Percentiles rank a stretch among this genome's conserved stretches.
phyloP scores from a whole-genome alignment of 148 eudicot species.

The Rhododendron mucronatum region DNA sequence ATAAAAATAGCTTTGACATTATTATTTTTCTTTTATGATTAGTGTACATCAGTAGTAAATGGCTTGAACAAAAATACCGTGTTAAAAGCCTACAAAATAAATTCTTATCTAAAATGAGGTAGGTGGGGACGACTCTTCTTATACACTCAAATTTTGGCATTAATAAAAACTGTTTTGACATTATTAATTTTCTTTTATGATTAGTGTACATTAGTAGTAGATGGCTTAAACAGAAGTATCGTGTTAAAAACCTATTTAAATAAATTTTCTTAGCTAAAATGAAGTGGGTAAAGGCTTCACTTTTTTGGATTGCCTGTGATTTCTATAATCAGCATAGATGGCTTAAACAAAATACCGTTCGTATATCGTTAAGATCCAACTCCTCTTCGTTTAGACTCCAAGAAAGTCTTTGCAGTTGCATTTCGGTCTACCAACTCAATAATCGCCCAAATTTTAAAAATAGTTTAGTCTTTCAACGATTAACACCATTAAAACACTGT shows the following conservation, averaged over 20 bases:
- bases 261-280: too few species aligned
- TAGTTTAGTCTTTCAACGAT: not conserved
- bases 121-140: not conserved
- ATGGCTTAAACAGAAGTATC: not conserved
- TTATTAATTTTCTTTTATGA: too few species aligned
- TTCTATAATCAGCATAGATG: not conserved
- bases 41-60: too few species aligned
- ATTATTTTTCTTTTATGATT: too few species aligned
- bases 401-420: not conserved
- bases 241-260: too few species aligned
- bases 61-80: too few species aligned
- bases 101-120: not conserved
- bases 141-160: too few species aligned
- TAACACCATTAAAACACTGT: not conserved
- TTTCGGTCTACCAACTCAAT: not conserved
- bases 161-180: too few species aligned
- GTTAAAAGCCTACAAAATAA: not conserved
- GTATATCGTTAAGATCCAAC: not conserved
- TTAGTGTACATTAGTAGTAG: too few species aligned
- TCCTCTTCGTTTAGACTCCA: not conserved
- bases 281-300: not conserved
- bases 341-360: not conserved
- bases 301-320: not conserved
- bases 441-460: too few species aligned
- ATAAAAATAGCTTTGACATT: too few species aligned